phyloP scores from a whole-genome alignment of 2,329 filamentous ascomycete genomes.

The Macrophomina phaseolina region DNA sequence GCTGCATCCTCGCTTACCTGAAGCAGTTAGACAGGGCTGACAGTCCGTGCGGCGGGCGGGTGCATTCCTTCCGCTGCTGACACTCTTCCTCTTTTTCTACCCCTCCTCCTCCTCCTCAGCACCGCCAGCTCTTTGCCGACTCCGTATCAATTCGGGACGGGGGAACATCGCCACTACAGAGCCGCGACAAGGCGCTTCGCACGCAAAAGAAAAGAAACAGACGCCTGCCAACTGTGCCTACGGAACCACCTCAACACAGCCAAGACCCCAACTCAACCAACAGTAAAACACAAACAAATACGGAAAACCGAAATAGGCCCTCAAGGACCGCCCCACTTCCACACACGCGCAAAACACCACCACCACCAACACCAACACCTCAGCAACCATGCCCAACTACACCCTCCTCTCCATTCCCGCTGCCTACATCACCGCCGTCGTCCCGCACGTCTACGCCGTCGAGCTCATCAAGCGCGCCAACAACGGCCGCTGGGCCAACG shows the following conservation, averaged over 20 bases:
- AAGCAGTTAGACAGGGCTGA: not conserved
- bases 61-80: not conserved
- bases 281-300: too few species aligned
- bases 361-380: not conserved
- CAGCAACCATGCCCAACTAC: conserved; percentile 38
- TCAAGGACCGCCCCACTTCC: not conserved
- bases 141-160: too few species aligned
- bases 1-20: not conserved
- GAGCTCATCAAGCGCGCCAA: conserved; percentile 45
- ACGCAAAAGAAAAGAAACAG: too few species aligned
- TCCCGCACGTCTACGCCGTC: conserved; percentile 49
- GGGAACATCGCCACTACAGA: too few species aligned
- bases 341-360: not conserved
- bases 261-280: too few species aligned
- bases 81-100: not conserved
- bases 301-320: not conserved
- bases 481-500: conserved; percentile 47
- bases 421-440: conserved; percentile 50
- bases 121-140: not conserved
- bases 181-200: too few species aligned
- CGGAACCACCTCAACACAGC: too few species aligned
- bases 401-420: conserved; percentile 52
- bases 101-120: not conserved
- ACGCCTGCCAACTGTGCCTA: too few species aligned
- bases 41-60: not conserved